Base-by-base conservation (phyloP, 2,329 filamentous ascomycete species). In the Diaporthe sp. region DNA sequence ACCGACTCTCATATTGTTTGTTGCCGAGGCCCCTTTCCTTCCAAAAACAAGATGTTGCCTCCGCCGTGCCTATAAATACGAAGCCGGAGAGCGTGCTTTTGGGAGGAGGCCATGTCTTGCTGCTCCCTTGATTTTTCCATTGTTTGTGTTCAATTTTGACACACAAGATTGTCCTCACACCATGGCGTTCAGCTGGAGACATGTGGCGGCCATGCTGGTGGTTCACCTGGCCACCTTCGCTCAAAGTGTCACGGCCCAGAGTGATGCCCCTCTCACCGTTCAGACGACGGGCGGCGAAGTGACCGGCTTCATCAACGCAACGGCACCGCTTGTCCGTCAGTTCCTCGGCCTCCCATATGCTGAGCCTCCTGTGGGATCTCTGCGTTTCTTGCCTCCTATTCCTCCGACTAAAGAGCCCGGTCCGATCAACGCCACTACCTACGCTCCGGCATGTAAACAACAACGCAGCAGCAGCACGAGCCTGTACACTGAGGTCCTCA, bases 281-380 rank as follows among this genome's bases (percentile, higher is more conserved):
- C 58, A 67, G 39, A 73, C 71, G 15, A 55, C 71, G 7, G 42
- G 12, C 58, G 71, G 71, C 10, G 57, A 65, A 17, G 46, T 44
- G 37, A 61, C 42, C 39, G 42, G 71, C 71, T 51, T 51, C 71
- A 51, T 73, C 34, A 65, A 61, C 44, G 25, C n/a, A 9, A 46
- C 58, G 7, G 58, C 60, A 34, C 71, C 44, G 4, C 46, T 53
- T 9, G 71, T 73, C 15, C 46, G 60, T 19, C 58, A 73, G 13
- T 73, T 65, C 17, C 71, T 73, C 8, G 71, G 71, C 46, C 25
- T 73, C 4, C 71, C 71, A 19, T 73, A 25, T 39, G 71, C 71
- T 22, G 58, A 73, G 28, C 57, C 71, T 8, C 71, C 71, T 3
- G 19, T 67, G 7, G 71, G 71, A n/a, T 39, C 57, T n/a, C 53